phyloP scores from a whole-genome alignment of 768 basidiomycete genomes.

The Tricholoma sp. region DNA sequence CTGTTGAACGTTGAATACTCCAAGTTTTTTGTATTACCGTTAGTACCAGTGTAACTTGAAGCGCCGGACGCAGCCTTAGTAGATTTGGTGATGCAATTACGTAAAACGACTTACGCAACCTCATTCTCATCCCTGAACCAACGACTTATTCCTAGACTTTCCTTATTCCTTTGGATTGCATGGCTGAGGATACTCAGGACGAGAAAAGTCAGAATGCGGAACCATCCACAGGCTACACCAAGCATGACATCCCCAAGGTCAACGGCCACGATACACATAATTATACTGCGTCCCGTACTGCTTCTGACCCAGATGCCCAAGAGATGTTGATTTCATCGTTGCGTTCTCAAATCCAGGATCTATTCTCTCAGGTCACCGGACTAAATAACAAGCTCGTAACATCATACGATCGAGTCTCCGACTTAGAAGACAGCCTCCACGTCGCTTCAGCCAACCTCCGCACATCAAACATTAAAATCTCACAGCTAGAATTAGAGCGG shows the following conservation, averaged over 20 bases:
- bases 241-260: constrained; percentile 9
- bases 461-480: constrained; percentile 57
- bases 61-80: too few relatives aligned
- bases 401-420: constrained; percentile 87
- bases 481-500: constrained; percentile 79
- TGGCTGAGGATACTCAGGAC: constrained; percentile 12
- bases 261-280: constrained; percentile 10
- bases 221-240: not conserved
- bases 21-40: too few relatives aligned
- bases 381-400: constrained; percentile 91
- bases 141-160: not conserved
- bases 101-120: too few relatives aligned
- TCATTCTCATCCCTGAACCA: too few relatives aligned
- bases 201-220: constrained; percentile 1
- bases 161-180: not conserved
- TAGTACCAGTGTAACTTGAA: too few relatives aligned
- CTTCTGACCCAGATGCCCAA: constrained; percentile 60
- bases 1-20: too few relatives aligned
- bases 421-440: constrained; percentile 88
- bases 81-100: too few relatives aligned
- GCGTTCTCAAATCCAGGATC: constrained; percentile 75
- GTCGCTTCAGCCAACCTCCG: constrained; percentile 55
- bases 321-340: constrained; percentile 78
- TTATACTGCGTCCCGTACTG: not conserved
- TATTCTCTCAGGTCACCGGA: constrained; percentile 84